These are phyloP conservation scores for Mycena indigotica DNA, from an alignment of 768 basidiomycete genomes.

Conservation along the genomic window DNA sequence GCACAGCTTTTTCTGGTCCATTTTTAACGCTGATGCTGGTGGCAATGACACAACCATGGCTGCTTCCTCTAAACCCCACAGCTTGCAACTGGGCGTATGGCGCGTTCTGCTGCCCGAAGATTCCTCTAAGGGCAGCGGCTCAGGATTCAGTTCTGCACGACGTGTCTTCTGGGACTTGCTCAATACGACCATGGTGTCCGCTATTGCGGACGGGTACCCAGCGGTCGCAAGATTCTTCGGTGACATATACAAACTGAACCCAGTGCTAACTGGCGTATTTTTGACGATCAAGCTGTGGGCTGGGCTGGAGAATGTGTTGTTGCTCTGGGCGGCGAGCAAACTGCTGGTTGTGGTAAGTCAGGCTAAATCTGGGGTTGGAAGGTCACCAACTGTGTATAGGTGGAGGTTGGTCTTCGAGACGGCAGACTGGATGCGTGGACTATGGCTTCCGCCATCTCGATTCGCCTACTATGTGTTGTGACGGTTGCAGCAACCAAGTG, in stretches of 20 bases:
- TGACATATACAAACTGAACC: conserved; percentile 9
- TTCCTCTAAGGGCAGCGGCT: background rate
- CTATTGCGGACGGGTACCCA: background rate
- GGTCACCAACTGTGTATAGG: background rate
- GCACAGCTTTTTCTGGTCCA: no score
- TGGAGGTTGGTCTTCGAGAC: conserved; percentile 11
- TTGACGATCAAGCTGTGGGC: conserved; percentile 12
- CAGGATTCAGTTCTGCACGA: background rate
- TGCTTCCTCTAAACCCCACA: background rate
- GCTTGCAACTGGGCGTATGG: conserved; percentile 16
- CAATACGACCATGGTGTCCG: background rate
- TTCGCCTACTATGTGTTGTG: conserved; percentile 1
- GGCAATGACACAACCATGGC: background rate
- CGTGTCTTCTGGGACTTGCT: background rate
- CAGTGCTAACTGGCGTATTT: background rate
- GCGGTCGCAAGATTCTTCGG: conserved; percentile 7
- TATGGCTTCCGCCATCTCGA: conserved; percentile 2
- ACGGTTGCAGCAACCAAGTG: conserved; percentile 4
- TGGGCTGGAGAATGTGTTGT: conserved; percentile 7
- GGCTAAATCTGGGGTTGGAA: background rate
- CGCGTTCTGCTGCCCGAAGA: conserved; percentile 11
- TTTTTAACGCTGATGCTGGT: no score
- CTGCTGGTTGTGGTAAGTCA: conserved; percentile 6
- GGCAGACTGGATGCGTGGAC: conserved; percentile 11
- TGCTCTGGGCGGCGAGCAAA: conserved; percentile 6